Evolutionary conservation across 495 filamentous ascomycete species (phyloP).

Genomic region (Aspergillus sparsus): DNA sequence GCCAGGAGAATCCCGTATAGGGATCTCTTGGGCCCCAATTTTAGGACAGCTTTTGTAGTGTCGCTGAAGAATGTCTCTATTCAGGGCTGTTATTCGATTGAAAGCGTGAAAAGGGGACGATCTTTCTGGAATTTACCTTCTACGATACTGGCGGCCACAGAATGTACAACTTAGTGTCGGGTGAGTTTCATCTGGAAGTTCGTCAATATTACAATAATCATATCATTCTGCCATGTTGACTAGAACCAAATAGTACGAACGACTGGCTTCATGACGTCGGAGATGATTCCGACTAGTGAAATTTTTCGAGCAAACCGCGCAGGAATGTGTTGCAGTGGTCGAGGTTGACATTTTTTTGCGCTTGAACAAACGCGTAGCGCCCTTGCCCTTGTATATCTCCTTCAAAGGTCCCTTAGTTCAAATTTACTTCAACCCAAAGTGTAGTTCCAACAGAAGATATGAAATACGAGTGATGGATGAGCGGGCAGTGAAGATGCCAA

Average conservation of each 20-base stretch:
- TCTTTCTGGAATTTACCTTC: no score
- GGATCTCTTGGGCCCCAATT: not conserved
- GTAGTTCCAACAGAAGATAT: no score
- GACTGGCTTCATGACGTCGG: not conserved
- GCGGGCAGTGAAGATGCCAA: no score
- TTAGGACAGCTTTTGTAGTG: not conserved
- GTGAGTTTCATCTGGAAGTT: not conserved
- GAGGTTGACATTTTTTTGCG: not conserved
- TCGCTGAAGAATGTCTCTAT: not conserved
- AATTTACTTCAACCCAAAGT: no score
- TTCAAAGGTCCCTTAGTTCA: no score
- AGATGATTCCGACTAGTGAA: not conserved
- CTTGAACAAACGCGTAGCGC: no score
- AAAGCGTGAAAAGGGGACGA: not conserved
- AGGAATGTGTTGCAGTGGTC: not conserved
- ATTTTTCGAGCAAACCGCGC: not conserved
- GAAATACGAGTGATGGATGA: no score
- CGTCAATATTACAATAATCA: not conserved
- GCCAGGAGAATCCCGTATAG: not conserved
- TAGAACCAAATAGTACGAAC: not conserved
- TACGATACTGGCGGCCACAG: not conserved
- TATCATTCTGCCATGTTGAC: no score
- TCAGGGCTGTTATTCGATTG: not conserved
- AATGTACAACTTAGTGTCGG: not conserved
- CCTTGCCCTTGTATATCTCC: no score